Evolutionary conservation across 176 grass and related monocot species (phyloP).

Genomic region (Pontederia crassipes): DNA sequence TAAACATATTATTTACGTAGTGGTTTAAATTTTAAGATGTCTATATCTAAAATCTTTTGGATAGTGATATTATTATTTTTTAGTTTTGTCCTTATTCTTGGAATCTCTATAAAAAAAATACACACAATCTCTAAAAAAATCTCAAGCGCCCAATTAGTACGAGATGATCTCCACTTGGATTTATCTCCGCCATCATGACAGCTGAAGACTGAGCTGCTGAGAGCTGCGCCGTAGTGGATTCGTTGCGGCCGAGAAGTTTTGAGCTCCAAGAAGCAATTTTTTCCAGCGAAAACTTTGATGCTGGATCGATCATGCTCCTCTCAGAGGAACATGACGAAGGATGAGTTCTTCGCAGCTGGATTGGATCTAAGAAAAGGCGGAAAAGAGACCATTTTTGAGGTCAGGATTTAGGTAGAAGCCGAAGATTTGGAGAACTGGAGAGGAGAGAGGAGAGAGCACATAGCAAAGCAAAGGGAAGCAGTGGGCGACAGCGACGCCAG

Average conservation of each 20-base stretch:
- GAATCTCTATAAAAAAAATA: neutral
- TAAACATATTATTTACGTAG: no score
- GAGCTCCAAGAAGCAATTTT: no score
- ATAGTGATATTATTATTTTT: neutral
- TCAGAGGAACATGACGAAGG: no score
- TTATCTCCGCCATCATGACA: neutral
- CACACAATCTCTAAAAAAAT: neutral
- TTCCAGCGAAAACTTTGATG: no score
- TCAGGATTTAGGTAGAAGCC: no score
- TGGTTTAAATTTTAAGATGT: neutral
- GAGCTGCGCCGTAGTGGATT: no score
- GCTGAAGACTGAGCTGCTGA: no score
- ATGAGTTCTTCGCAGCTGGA: no score
- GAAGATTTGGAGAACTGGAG: neutral
- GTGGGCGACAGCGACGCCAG: neutral
- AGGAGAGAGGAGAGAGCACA: neutral
- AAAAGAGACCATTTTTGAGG: no score
- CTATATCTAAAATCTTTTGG: slow-evolving; percentile 10
- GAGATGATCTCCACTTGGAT: neutral
- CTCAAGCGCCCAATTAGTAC: neutral
- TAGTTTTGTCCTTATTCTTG: neutral
- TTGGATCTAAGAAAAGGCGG: no score
- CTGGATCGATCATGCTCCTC: no score
- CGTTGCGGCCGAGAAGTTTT: no score
- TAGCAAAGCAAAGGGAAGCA: neutral